Conservation (phyloP, 805 yeast species). For the Kodamaea fukazawae region DNA sequence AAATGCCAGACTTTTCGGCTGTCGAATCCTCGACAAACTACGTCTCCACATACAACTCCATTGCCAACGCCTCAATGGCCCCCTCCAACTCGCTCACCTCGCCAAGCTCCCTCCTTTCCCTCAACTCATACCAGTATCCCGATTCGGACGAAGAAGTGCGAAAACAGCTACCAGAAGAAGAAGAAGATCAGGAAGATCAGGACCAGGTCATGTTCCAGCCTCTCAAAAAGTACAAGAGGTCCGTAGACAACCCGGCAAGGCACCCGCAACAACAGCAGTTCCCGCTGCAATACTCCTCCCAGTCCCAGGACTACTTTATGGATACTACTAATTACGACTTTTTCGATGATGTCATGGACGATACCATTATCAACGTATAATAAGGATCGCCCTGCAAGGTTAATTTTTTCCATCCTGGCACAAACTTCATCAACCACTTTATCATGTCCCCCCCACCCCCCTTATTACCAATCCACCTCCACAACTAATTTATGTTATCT, state of each 20-base stretch:
- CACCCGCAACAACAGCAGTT: background rate
- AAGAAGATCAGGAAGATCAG: no score
- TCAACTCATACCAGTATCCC: slow-evolving; percentile 27
- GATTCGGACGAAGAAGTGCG: slow-evolving; percentile 13
- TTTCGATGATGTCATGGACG: slow-evolving; percentile 30
- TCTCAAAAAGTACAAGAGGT: slow-evolving; percentile 18
- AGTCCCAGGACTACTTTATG: slow-evolving; percentile 2
- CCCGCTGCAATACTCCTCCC: background rate
- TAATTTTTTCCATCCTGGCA: slow-evolving; percentile 25
- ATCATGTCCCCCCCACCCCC: slow-evolving; percentile 57
- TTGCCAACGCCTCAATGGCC: no score
- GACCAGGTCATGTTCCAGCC: slow-evolving; percentile 9
- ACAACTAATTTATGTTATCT: no score
- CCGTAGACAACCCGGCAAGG: slow-evolving; percentile 1
- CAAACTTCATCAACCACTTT: slow-evolving; percentile 46
- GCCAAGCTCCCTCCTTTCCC: slow-evolving; percentile 35
- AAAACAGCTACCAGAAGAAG: slow-evolving; percentile 5
- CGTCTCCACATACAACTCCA: slow-evolving; percentile 4
- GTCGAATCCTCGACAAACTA: slow-evolving; percentile 11
- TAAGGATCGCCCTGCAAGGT: no score
- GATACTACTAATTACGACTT: slow-evolving; percentile 19
- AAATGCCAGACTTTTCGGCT: background rate
- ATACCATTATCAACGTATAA: slow-evolving; percentile 11
- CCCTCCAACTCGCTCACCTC: slow-evolving; percentile 25
- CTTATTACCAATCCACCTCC: no score